These are phyloP conservation scores for Pichia sp. DNA, from an alignment of 1,139 yeast genomes.

Conservation along the genomic window DNA sequence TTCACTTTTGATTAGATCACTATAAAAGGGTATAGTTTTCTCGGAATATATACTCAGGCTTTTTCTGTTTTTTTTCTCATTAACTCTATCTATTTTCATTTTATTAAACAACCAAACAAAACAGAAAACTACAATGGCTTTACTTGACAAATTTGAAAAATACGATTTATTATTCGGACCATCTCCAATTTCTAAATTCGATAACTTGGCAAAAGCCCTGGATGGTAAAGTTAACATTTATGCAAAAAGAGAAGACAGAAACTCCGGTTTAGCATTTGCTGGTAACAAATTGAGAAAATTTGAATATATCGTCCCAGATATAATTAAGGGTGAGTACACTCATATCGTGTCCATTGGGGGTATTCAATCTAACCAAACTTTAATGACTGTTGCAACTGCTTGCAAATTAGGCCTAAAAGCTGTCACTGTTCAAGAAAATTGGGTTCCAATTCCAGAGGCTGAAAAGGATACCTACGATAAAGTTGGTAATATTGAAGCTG, in stretches of 20 bases:
- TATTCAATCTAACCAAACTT: slow-evolving; percentile 31
- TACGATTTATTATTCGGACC: slow-evolving; percentile 30
- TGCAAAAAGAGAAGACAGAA: slow-evolving; percentile 32
- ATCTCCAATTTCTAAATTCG: slow-evolving; percentile 30
- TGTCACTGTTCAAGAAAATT: slow-evolving; percentile 30
- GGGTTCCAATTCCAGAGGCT: slow-evolving; percentile 31
- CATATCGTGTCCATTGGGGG: slow-evolving; percentile 33
- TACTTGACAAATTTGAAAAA: slow-evolving; percentile 26
- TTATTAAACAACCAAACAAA: neutral
- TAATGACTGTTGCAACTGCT: slow-evolving; percentile 32
- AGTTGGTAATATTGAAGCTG: slow-evolving; percentile 31
- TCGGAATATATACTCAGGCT: neutral
- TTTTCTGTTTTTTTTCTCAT: neutral
- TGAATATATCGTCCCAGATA: slow-evolving; percentile 31
- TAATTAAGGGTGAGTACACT: slow-evolving; percentile 29
- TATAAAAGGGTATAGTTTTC: no score
- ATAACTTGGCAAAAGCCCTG: slow-evolving; percentile 24
- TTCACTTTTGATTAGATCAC: no score
- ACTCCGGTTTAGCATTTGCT: slow-evolving; percentile 31
- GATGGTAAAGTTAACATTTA: slow-evolving; percentile 30
- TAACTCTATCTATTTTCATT: neutral
- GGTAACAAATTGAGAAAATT: slow-evolving; percentile 31
- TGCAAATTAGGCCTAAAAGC: slow-evolving; percentile 31
- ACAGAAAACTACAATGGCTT: slow-evolving; percentile 7
- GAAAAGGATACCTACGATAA: slow-evolving; percentile 28